phyloP scores from a whole-genome alignment of 2,329 filamentous ascomycete species.

The Pseudogymnoascus sp. region DNA sequence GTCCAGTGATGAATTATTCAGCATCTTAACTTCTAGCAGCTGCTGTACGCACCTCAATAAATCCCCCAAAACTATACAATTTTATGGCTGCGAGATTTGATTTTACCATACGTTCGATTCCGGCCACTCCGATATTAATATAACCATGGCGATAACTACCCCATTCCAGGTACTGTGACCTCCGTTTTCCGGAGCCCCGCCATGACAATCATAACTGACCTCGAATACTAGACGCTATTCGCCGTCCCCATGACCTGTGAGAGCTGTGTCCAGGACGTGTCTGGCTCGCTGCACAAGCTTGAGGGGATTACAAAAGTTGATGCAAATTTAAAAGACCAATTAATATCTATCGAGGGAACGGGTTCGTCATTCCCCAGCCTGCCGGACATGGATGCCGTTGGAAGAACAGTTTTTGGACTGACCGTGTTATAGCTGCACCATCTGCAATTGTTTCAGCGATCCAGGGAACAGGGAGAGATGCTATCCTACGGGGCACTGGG shows the following conservation, averaged over 20 bases:
- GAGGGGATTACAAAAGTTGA: constrained; percentile 75
- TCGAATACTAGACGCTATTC: constrained; percentile 65
- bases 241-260: constrained; percentile 92
- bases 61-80: not conserved
- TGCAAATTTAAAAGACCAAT: constrained; percentile 71
- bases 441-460: constrained; percentile 85
- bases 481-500: constrained; percentile 85
- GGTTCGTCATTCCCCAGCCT: constrained; percentile 36
- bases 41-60: not conserved
- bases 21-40: constrained; percentile 7
- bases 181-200: constrained; percentile 19
- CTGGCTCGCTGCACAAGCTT: constrained; percentile 66
- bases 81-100: not conserved
- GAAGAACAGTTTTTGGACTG: not conserved
- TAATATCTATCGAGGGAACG: constrained; percentile 79
- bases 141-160: constrained; percentile 26
- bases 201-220: constrained; percentile 14
- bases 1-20: constrained; percentile 6
- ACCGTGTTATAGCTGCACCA: constrained; percentile 55
- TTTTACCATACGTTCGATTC: not conserved
- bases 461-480: constrained; percentile 82
- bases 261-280: constrained; percentile 78
- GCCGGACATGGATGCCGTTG: constrained; percentile 3
- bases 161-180: constrained; percentile 26
- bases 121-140: constrained; percentile 7